A percentile compares a stretch with the other conserved stretches of the same genome.
These are phyloP conservation scores for Escovopsis sp. DNA, from an alignment of 2,329 filamentous ascomycete species.

Conservation along the genomic window DNA sequence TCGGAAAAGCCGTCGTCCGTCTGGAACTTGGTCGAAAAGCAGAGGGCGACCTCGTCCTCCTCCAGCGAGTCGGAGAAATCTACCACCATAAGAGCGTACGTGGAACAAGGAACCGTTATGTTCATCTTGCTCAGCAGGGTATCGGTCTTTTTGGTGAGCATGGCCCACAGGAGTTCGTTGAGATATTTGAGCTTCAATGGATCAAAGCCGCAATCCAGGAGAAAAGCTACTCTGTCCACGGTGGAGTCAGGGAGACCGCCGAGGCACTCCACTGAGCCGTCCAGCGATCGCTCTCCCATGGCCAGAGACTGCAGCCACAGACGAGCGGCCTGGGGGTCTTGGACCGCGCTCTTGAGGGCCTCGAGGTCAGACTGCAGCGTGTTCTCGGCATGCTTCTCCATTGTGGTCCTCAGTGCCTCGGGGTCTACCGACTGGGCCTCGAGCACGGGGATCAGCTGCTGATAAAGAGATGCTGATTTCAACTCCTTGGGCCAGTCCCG, in stretches of 20 bases:
- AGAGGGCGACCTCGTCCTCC: constrained; percentile 51
- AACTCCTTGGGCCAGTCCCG: constrained; percentile 21
- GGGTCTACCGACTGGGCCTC: constrained; percentile 38
- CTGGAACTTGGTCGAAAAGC: constrained; percentile 52
- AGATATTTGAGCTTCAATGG: constrained; percentile 32
- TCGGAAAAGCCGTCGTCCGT: constrained; percentile 36
- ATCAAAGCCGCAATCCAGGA: constrained; percentile 47
- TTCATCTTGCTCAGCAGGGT: constrained; percentile 39
- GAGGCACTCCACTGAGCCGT: constrained; percentile 25
- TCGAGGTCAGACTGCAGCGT: constrained; percentile 37
- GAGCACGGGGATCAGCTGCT: constrained; percentile 54
- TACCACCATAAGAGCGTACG: constrained; percentile 49
- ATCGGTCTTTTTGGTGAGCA: constrained; percentile 38
- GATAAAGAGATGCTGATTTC: constrained; percentile 41
- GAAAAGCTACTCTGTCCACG: constrained; percentile 35
- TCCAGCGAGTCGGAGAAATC: constrained; percentile 47
- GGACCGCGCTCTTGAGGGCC: constrained; percentile 33
- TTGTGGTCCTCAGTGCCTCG: constrained; percentile 25
- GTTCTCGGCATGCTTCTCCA: constrained; percentile 33
- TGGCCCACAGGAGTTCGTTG: constrained; percentile 27
- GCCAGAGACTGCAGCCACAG: constrained; percentile 34
- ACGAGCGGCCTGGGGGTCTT: constrained; percentile 32
- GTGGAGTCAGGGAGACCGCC: constrained; percentile 34
- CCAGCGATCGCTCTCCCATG: constrained; percentile 21
- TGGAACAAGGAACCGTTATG: constrained; percentile 44